phyloP scores from a whole-genome alignment of 306 rosid genomes.

The Sechiopsis laciniata region DNA sequence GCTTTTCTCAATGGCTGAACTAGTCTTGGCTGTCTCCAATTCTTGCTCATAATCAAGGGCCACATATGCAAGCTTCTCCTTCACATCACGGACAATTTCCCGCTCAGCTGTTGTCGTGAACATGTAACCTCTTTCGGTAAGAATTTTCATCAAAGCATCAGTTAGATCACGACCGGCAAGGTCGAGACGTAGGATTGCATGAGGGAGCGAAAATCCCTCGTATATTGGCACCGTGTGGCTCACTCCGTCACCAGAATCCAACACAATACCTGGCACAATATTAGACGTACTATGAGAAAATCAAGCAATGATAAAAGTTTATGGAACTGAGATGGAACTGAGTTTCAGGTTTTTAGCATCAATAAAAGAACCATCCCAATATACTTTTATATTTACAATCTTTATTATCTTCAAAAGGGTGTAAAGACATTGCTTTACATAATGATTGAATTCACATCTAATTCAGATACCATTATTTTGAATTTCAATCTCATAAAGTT shows the following conservation, averaged over 20 bases:
- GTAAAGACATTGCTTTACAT: neutral
- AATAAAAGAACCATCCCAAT: neutral
- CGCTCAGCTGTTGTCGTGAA: slow-evolving; percentile 64
- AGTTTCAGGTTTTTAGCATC: neutral
- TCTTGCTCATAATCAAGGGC: slow-evolving; percentile 70
- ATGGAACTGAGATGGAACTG: neutral
- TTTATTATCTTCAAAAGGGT: neutral
- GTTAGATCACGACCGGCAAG: slow-evolving; percentile 76
- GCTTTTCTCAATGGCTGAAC: slow-evolving; percentile 64
- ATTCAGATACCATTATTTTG: neutral
- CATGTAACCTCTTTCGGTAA: slow-evolving; percentile 68
- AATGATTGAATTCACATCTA: neutral
- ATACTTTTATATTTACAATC: neutral
- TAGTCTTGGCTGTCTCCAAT: slow-evolving; percentile 56
- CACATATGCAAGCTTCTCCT: slow-evolving; percentile 65
- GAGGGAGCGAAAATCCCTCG: slow-evolving; percentile 68
- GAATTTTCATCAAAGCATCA: slow-evolving; percentile 55
- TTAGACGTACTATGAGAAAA: neutral
- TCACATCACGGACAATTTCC: slow-evolving; percentile 78
- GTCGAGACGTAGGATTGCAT: slow-evolving; percentile 65
- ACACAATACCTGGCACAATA: slow-evolving; percentile 47
- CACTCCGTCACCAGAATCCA: slow-evolving; percentile 76
- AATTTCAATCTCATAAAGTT: neutral
- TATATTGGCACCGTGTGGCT: slow-evolving; percentile 74
- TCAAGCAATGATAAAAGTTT: neutral